Conservation (phyloP, 1,284 basidiomycete species). For the Cryptococcus floricola region DNA sequence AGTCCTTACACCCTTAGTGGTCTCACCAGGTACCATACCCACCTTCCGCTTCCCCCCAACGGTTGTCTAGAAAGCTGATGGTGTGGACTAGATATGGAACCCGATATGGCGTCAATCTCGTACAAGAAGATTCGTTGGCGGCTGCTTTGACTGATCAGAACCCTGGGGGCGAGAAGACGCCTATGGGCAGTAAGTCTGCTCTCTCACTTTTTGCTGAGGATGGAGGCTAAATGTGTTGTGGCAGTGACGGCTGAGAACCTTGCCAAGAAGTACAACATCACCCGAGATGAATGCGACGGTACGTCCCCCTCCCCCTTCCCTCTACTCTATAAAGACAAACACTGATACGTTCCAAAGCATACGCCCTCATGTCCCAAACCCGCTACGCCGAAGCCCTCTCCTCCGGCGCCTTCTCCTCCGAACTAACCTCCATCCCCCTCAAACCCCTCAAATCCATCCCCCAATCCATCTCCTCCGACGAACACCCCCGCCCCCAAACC, state of each 20-base stretch:
- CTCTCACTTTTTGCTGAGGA: not conserved
- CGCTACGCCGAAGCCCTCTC: slow-evolving; percentile 55
- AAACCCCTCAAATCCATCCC: slow-evolving; percentile 47
- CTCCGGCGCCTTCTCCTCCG: slow-evolving; percentile 52
- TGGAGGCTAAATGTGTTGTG: not conserved
- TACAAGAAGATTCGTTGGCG: slow-evolving; percentile 56
- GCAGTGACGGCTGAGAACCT: slow-evolving; percentile 57
- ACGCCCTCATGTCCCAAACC: slow-evolving; percentile 55
- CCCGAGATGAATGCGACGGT: slow-evolving; percentile 55
- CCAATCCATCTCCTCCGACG: slow-evolving; percentile 48
- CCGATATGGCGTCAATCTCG: slow-evolving; percentile 55
- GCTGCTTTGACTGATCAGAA: slow-evolving; percentile 55
- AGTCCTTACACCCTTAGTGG: slow-evolving; percentile 53
- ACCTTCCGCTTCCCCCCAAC: not conserved
- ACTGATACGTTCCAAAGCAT: slow-evolving; percentile 34
- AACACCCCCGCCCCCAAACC: slow-evolving; percentile 54
- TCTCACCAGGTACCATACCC: slow-evolving; percentile 38
- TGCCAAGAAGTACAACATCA: slow-evolving; percentile 55
- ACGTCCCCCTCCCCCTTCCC: slow-evolving; percentile 1
- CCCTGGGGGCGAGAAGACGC: slow-evolving; percentile 49
- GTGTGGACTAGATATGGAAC: slow-evolving; percentile 32
- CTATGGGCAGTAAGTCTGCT: slow-evolving; percentile 51
- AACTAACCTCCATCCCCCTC: slow-evolving; percentile 53
- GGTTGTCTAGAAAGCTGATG: not conserved
- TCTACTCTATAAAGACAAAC: not conserved